Evolutionary conservation across 768 basidiomycete genomes (phyloP), one percentile per base, ranked within the genome.

Genomic region (Lactarius pseudohatsudake): DNA sequence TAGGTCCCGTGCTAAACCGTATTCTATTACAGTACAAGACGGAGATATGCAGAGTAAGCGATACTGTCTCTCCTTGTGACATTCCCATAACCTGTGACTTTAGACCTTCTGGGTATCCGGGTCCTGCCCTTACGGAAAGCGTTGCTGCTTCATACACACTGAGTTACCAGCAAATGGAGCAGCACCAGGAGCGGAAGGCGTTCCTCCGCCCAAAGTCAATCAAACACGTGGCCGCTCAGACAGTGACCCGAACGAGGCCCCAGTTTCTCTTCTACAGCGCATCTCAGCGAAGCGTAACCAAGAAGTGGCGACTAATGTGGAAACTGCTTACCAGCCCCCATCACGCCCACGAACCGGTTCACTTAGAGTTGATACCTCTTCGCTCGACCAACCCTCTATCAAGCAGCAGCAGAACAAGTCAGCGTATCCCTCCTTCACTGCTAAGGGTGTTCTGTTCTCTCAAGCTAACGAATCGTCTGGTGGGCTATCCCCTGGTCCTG

Each of bases 21-120:
- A 40, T 40, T 69, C 64, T 64, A 62, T 64, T 60, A 22, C 73
- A 91, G 92, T 95, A 95, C 78, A 96, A 96, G 78, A 95, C 94
- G 11, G 93, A 96, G 77, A 93, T 95, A 70, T 96, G 93, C 76
- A 86, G 92, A 80, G 91, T 93, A 72, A 70, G 86, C 77, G 7
- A 28, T 18, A 45, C 54, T 8, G n/a, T 20, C 57, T 55, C 66
- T 64, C 57, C 13, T 57, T 22, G 22, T 47, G 50, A 53, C 10
- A 62, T 60, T 20, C 58, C 58, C 68, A 65, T 62, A 70, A 65
- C 41, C 70, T n/a, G 32, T 65, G 30, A 45, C 72, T 63, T 32
- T 32, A 93, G 88, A 95, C 93, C 9, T 95, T 95, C 81, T 95
- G 93, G 91, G 89, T 94, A 15, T 94, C 92, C 57, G 93, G 93